Percentiles rank a stretch among this genome's conserved stretches.
Evolutionary conservation across 192 early-diverging fungal genomes (phyloP).

Genomic region (Rhizophagus clarus): DNA sequence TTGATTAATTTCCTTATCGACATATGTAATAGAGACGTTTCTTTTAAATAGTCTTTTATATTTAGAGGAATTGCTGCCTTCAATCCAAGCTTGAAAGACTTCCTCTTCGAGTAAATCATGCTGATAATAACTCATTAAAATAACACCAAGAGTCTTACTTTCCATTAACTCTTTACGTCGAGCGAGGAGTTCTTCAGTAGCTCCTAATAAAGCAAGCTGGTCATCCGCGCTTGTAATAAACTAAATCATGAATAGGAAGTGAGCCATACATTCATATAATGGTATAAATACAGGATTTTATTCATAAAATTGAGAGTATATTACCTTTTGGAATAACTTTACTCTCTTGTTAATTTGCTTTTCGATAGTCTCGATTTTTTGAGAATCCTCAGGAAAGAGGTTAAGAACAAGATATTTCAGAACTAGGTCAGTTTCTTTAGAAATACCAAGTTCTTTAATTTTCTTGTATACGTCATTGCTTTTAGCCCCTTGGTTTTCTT

Average conservation of each 20-base stretch:
- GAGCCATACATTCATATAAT: neutral
- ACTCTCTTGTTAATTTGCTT: slow-evolving; percentile 74
- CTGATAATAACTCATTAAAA: slow-evolving; percentile 90
- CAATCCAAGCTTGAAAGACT: slow-evolving; percentile 85
- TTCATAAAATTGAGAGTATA: neutral
- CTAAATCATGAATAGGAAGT: slow-evolving; percentile 28
- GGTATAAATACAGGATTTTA: neutral
- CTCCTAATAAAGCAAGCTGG: slow-evolving; percentile 88
- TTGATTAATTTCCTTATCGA: slow-evolving; percentile 79
- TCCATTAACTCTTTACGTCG: slow-evolving; percentile 55
- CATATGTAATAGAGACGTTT: slow-evolving; percentile 70
- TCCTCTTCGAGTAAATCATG: slow-evolving; percentile 93
- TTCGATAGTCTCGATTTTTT: slow-evolving; percentile 35
- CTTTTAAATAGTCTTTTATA: slow-evolving; percentile 40
- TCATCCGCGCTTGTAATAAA: slow-evolving; percentile 83
- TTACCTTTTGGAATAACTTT: slow-evolving; percentile 63
- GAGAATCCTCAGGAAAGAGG: slow-evolving; percentile 64
- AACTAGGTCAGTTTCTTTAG: slow-evolving; percentile 53
- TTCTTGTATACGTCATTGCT: slow-evolving; percentile 76
- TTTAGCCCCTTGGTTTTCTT: slow-evolving; percentile 53
- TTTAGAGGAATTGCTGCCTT: slow-evolving; percentile 55
- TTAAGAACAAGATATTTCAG: slow-evolving; percentile 80
- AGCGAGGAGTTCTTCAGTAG: slow-evolving; percentile 83
- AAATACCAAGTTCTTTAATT: slow-evolving; percentile 75
- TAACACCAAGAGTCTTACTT: slow-evolving; percentile 63